A percentile compares a stretch with the other conserved stretches of the same genome.
These are phyloP conservation scores for Eucalyptus albens DNA, from an alignment of 345 rosid species.

Conservation along the genomic window DNA sequence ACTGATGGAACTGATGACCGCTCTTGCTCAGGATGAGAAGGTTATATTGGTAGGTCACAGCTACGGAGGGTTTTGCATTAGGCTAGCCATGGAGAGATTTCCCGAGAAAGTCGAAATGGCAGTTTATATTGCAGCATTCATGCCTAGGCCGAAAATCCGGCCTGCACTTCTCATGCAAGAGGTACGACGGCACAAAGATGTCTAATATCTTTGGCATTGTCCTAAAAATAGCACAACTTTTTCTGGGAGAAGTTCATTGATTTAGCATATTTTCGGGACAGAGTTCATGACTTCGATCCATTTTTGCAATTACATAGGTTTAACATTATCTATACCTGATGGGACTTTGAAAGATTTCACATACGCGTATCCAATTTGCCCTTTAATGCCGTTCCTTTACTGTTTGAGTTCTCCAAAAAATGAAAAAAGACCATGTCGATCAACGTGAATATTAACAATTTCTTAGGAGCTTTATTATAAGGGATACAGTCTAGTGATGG, in stretches of 20 bases:
- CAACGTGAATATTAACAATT: neutral
- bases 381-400: neutral
- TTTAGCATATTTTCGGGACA: neutral
- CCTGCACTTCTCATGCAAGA: neutral
- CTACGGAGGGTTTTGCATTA: slow-evolving; percentile 28
- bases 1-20: slow-evolving; percentile 37
- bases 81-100: slow-evolving; percentile 44
- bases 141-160: slow-evolving; percentile 13
- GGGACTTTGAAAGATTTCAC: neutral
- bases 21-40: slow-evolving; percentile 19
- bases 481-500: neutral
- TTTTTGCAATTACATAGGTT: neutral
- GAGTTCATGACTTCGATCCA: neutral
- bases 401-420: neutral
- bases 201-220: neutral
- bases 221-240: neutral
- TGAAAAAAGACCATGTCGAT: neutral
- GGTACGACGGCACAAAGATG: neutral
- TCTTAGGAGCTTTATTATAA: neutral
- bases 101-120: slow-evolving; percentile 32
- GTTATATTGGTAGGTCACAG: slow-evolving; percentile 59
- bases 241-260: neutral
- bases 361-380: neutral
- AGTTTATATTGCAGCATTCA: slow-evolving; percentile 31
- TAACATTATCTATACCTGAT: neutral